Conservation (phyloP, 2,329 filamentous ascomycete species). For the Sporothrix variecibatus region DNA sequence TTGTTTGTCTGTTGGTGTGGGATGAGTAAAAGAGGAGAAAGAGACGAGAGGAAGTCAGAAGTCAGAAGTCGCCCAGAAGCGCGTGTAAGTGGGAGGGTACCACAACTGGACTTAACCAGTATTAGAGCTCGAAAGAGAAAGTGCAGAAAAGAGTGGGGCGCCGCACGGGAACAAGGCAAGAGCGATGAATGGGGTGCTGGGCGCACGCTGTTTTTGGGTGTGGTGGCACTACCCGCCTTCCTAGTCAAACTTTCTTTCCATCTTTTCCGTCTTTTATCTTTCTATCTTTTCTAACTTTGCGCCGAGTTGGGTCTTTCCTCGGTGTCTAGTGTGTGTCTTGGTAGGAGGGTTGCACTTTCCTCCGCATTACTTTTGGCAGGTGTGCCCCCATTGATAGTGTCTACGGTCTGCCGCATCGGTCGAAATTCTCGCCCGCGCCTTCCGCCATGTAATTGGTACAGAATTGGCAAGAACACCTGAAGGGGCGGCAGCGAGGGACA, state of each 20-base stretch:
- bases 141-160: neutral
- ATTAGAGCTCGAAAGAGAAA: neutral
- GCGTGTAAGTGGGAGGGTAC: conserved; percentile 8
- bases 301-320: neutral
- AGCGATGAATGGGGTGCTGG: conserved; percentile 12
- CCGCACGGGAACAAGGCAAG: conserved; percentile 17
- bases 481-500: neutral
- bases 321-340: neutral
- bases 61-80: neutral
- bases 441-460: neutral
- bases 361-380: conserved; percentile 6
- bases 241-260: neutral
- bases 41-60: neutral
- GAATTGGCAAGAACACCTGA: neutral
- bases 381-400: neutral
- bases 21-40: conserved; percentile 16
- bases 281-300: neutral
- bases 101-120: neutral
- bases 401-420: neutral
- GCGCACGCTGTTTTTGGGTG: neutral
- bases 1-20: conserved; percentile 15
- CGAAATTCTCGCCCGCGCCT: neutral
- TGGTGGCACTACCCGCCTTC: conserved; percentile 4
- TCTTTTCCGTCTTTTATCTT: neutral
- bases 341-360: neutral